Evolutionary conservation across 345 rosid genomes (phyloP), one percentile per base, ranked within the genome.

Genomic region (Eucalyptus sideroxylon): DNA sequence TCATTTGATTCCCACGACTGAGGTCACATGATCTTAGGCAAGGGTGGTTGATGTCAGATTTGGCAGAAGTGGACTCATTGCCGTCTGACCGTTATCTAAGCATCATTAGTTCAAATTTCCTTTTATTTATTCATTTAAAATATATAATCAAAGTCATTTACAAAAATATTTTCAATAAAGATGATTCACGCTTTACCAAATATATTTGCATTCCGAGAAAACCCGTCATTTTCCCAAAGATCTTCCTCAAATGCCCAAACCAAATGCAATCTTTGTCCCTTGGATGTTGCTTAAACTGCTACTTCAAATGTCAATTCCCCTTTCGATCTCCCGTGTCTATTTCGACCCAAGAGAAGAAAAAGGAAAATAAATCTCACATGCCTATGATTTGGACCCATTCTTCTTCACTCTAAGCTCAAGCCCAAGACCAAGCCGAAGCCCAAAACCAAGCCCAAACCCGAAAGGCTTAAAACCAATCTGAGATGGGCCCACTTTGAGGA

Each of bases 1-100:
- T 62, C 16, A 27, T 30, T 0, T 4, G 2, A 56, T 56, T 56
- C 30, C 13, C 13, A 1, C 1, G 13, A 56, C 1, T 0, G 0
- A 30, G 34, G 69, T 30, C 16, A 3, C 31, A 1, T 13, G 4
- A 62, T 30, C 34, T 4, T 13, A 12, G 16, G 9, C 16, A 14
- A 62, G 69, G 4, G 31, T 3, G 3, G 8, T 13, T 2, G 69
- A 13, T 27, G 16, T 30, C 2, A 1, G 8, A 62, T 30, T 6
- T 56, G 62, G 13, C 30, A 23, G 0, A 56, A 56, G 1, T 3
- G 0, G 13, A 24, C 30, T 23, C 62, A 26, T 26, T 2, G 1
- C 3, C 0, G 2, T 56, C 6, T 2, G 0, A 56, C 3, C 1
- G 0, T 56, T 26, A 56, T 11, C 30, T 24, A 10, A 23, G 62